A percentile compares a stretch with the other conserved stretches of the same genome.
These are phyloP conservation scores for Nicotiana rustica DNA, from an alignment of 305 asterid genomes.

Conservation along the genomic window DNA sequence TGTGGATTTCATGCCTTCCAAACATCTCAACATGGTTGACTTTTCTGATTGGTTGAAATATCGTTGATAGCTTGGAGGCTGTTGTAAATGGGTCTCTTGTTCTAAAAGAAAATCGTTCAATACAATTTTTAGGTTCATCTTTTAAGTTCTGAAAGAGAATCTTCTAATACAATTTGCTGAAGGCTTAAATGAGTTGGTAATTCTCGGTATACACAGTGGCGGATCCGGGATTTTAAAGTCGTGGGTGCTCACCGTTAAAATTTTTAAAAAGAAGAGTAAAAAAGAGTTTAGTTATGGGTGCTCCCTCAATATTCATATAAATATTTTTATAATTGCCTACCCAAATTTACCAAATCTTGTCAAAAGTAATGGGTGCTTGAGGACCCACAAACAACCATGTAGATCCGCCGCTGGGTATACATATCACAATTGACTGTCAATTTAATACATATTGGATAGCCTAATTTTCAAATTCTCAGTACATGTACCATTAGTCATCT, in stretches of 20 bases:
- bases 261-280: too few species aligned
- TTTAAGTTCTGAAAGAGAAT: background rate
- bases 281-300: too few species aligned
- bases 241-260: too few species aligned
- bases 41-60: background rate
- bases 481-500: slow-evolving; percentile 8
- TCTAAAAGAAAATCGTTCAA: background rate
- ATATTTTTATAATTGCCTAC: too few species aligned
- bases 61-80: background rate
- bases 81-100: slow-evolving; percentile 11
- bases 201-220: background rate
- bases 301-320: too few species aligned
- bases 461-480: background rate
- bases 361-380: too few species aligned
- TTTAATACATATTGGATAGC: background rate
- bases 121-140: background rate
- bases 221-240: too few species aligned
- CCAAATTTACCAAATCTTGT: too few species aligned
- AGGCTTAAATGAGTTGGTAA: background rate
- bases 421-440: background rate
- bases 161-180: background rate
- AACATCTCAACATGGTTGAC: slow-evolving; percentile 18
- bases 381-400: too few species aligned
- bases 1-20: slow-evolving; percentile 26
- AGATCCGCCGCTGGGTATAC: too few species aligned